Evolutionary conservation across 768 basidiomycete species (phyloP).

Genomic region (Boletus fagicola): DNA sequence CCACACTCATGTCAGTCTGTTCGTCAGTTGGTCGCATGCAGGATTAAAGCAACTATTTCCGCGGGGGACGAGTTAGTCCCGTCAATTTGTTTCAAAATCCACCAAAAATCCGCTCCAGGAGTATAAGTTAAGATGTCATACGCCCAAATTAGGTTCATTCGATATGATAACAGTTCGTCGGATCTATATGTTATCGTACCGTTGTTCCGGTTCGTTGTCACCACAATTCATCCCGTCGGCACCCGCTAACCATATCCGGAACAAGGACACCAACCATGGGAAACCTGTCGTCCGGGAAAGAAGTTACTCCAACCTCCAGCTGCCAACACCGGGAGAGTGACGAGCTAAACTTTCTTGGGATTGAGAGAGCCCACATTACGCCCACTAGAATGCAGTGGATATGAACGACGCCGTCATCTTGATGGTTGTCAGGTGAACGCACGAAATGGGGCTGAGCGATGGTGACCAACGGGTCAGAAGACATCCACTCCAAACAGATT

Average conservation of each 20-base stretch:
- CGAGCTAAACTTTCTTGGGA: not conserved
- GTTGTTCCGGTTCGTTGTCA: conserved; percentile 22
- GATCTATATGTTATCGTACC: conserved; percentile 24
- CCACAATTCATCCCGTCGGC: conserved; percentile 2
- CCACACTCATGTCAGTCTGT: not conserved
- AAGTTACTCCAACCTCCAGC: not conserved
- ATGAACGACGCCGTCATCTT: conserved; percentile 5
- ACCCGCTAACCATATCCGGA: conserved; percentile 11
- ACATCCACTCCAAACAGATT: not conserved
- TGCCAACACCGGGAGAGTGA: not conserved
- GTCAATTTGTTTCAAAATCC: conserved; percentile 1
- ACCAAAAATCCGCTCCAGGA: conserved; percentile 11
- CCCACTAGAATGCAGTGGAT: not conserved
- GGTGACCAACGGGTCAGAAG: conserved; percentile 5
- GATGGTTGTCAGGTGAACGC: conserved; percentile 26
- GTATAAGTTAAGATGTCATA: conserved; percentile 1
- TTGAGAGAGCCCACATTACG: not conserved
- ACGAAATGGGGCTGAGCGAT: conserved; percentile 2
- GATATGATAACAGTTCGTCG: conserved; percentile 13
- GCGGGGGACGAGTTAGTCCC: conserved; percentile 6
- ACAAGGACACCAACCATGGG: conserved; percentile 17
- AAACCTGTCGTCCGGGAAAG: conserved; percentile 8
- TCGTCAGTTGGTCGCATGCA: conserved; percentile 2
- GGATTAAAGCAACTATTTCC: conserved; percentile 5
- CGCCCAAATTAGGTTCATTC: not conserved